A percentile compares a stretch with the other conserved stretches of the same genome.
Conservation (phyloP, 1,284 basidiomycete genomes). For the Heterobasidion annosum region DNA sequence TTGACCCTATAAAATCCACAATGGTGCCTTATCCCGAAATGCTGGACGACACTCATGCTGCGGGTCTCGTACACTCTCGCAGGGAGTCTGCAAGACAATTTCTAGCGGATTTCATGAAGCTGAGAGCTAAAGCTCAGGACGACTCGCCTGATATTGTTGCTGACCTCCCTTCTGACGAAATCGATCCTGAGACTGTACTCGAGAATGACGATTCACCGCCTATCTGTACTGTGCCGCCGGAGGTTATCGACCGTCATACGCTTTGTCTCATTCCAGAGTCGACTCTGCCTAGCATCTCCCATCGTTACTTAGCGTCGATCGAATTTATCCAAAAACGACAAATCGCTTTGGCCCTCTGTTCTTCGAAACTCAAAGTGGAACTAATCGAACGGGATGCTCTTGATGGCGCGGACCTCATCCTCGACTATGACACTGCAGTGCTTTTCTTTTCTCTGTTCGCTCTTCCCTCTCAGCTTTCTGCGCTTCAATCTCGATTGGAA, state of each 20-base stretch:
- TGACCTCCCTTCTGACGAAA: background rate
- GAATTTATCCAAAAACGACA: constrained; percentile 56
- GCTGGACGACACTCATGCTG: background rate
- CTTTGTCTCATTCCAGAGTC: background rate
- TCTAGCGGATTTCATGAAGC: background rate
- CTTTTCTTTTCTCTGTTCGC: constrained; percentile 45
- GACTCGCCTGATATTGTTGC: background rate
- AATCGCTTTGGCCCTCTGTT: constrained; percentile 41
- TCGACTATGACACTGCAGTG: constrained; percentile 33
- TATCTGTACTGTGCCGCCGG: background rate
- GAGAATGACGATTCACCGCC: background rate
- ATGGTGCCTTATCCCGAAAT: background rate
- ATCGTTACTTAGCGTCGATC: constrained; percentile 61
- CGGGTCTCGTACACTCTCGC: background rate
- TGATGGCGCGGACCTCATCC: constrained; percentile 25
- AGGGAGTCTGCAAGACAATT: background rate
- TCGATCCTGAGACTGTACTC: background rate
- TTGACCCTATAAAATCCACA: background rate
- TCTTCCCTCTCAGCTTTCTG: constrained; percentile 41
- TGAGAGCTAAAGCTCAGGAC: background rate
- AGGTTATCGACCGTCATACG: constrained; percentile 2
- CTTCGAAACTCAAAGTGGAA: constrained; percentile 34
- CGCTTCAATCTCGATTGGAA: constrained; percentile 28
- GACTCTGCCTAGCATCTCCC: constrained; percentile 24
- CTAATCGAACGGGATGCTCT: constrained; percentile 50